phyloP scores from a whole-genome alignment of 805 yeast species.

The Teunomyces gatunensis region DNA sequence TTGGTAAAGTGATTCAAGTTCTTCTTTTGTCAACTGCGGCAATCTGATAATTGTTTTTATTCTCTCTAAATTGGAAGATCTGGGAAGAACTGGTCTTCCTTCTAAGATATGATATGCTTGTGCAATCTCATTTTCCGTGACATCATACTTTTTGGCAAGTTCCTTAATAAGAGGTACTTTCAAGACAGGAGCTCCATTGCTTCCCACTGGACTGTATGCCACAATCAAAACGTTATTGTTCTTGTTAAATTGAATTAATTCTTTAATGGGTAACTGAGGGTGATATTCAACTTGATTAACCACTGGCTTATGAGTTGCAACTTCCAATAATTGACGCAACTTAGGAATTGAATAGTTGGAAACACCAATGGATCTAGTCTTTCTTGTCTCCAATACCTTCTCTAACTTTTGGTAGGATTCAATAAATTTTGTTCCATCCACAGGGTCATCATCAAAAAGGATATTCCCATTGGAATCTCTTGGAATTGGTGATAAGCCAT shows the following conservation, averaged over 20 bases:
- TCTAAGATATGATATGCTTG: slow-evolving; percentile 60
- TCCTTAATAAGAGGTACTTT: slow-evolving; percentile 47
- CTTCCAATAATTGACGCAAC: slow-evolving; percentile 32
- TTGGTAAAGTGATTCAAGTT: slow-evolving; percentile 29
- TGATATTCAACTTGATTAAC: slow-evolving; percentile 49
- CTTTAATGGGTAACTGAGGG: slow-evolving; percentile 36
- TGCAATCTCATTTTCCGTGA: slow-evolving; percentile 53
- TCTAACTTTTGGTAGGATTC: slow-evolving; percentile 30
- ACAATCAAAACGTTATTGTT: slow-evolving; percentile 39
- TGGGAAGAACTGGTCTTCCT: slow-evolving; percentile 63
- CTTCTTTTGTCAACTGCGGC: slow-evolving; percentile 37
- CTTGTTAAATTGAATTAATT: slow-evolving; percentile 37
- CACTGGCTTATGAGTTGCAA: slow-evolving; percentile 47
- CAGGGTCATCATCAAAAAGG: slow-evolving; percentile 34
- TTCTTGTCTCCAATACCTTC: slow-evolving; percentile 24
- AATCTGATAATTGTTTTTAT: slow-evolving; percentile 39
- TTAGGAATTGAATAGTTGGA: slow-evolving; percentile 44
- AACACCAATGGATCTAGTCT: slow-evolving; percentile 55
- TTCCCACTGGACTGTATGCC: slow-evolving; percentile 66
- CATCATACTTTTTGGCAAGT: slow-evolving; percentile 56
- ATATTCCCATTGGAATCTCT: slow-evolving; percentile 34
- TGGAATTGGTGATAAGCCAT: slow-evolving; percentile 39
- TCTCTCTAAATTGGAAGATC: slow-evolving; percentile 69
- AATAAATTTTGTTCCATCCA: slow-evolving; percentile 28
- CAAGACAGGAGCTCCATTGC: slow-evolving; percentile 62